Evolutionary conservation across 2,329 filamentous ascomycete genomes (phyloP).

Genomic region (Coniochaeta ligniaria): DNA sequence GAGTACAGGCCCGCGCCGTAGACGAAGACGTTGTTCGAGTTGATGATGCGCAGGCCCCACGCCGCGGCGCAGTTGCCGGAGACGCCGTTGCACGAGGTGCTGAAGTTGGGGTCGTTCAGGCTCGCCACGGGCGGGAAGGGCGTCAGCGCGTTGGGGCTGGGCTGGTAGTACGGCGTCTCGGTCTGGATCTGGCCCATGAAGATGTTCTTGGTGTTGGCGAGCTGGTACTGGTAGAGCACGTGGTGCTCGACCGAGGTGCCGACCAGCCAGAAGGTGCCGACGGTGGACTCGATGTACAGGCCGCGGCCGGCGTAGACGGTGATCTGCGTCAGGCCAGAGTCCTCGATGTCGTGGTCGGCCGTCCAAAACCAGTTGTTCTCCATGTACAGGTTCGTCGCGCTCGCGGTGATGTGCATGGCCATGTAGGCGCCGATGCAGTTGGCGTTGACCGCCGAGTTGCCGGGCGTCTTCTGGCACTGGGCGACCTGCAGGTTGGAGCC

Average conservation of each 20-base stretch:
- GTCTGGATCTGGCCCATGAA: constrained; percentile 60
- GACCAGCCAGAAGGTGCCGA: constrained; percentile 45
- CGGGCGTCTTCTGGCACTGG: constrained; percentile 53
- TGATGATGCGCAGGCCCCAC: constrained; percentile 58
- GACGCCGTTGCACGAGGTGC: constrained; percentile 25
- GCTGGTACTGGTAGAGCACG: constrained; percentile 60
- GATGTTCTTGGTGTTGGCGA: constrained; percentile 52
- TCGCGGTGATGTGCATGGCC: constrained; percentile 31
- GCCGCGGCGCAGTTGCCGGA: constrained; percentile 40
- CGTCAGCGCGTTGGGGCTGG: constrained; percentile 48
- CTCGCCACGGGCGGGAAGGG: constrained; percentile 41
- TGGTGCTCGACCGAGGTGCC: constrained; percentile 58
- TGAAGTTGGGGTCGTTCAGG: constrained; percentile 47
- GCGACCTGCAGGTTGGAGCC: constrained; percentile 61
- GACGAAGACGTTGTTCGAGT: constrained; percentile 45
- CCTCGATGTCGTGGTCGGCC: constrained; percentile 26
- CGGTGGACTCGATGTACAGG: constrained; percentile 36
- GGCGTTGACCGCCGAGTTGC: constrained; percentile 15
- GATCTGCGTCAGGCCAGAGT: constrained; percentile 33
- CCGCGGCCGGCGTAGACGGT: constrained; percentile 44
- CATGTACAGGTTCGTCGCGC: constrained; percentile 28
- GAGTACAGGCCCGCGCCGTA: constrained; percentile 62
- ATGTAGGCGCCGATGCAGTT: constrained; percentile 29
- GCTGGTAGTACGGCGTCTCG: constrained; percentile 63
- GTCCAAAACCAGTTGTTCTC: constrained; percentile 40